phyloP scores from a whole-genome alignment of 305 asterid genomes.

The Withania somnifera region DNA sequence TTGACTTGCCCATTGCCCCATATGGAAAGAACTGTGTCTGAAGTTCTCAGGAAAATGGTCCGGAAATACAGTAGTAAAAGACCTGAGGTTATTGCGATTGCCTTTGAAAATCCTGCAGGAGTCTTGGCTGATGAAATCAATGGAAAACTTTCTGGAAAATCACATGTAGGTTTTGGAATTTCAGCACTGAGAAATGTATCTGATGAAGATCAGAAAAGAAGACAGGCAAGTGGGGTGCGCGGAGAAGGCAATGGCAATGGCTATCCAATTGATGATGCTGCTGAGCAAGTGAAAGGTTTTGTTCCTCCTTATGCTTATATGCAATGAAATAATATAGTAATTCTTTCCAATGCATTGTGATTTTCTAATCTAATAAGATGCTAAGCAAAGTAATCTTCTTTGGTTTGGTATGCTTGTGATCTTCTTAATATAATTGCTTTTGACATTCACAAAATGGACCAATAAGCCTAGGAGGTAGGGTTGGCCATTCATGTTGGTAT shows the following conservation, averaged over 20 bases:
- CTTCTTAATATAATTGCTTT: background rate
- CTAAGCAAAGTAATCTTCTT: background rate
- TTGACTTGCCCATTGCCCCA: constrained; percentile 68
- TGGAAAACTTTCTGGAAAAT: constrained; percentile 59
- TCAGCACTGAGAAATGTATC: constrained; percentile 47
- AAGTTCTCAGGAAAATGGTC: constrained; percentile 85
- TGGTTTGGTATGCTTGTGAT: background rate
- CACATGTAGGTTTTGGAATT: constrained; percentile 34
- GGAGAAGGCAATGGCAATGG: constrained; percentile 33
- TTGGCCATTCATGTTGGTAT: background rate
- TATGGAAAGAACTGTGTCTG: constrained; percentile 91
- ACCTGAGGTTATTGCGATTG: constrained; percentile 88
- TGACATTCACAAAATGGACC: background rate
- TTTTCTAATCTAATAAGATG: background rate
- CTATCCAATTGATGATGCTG: constrained; percentile 19
- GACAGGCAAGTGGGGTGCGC: constrained; percentile 27
- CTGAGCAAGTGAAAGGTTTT: constrained; percentile 50
- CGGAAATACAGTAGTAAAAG: constrained; percentile 92
- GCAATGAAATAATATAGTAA: background rate
- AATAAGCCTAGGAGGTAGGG: background rate
- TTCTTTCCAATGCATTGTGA: background rate
- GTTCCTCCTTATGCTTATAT: background rate
- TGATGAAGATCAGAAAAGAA: constrained; percentile 40
- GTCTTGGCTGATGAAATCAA: constrained; percentile 84
- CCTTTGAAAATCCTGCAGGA: constrained; percentile 75